phyloP scores from a whole-genome alignment of 2,329 filamentous ascomycete species.

The Paecilomyces dactylethromorphus region DNA sequence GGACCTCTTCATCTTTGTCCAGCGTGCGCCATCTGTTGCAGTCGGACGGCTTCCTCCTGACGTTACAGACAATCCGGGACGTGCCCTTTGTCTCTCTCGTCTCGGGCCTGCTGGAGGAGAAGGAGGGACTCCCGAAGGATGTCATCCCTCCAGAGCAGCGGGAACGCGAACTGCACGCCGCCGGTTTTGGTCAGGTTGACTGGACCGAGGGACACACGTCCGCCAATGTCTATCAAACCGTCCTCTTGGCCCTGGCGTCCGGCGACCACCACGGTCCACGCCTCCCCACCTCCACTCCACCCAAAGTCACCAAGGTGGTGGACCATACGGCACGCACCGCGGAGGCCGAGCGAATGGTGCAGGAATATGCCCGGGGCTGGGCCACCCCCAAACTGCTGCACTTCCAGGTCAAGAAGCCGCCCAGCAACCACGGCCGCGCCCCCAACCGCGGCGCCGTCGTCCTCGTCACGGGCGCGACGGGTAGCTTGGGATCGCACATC shows the following conservation, averaged over 20 bases:
- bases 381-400: neutral
- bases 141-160: too few relatives aligned
- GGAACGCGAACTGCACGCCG: slow-evolving; percentile 19
- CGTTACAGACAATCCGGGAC: neutral
- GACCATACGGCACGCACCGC: neutral
- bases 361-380: neutral
- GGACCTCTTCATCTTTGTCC: neutral
- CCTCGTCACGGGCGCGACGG: neutral
- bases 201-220: slow-evolving; percentile 23
- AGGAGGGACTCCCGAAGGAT: too few relatives aligned
- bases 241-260: neutral
- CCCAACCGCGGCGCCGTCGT: neutral
- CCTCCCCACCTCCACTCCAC: neutral
- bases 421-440: neutral
- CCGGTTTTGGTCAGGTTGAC: slow-evolving; percentile 25
- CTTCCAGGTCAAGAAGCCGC: neutral
- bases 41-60: neutral
- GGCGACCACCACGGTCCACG: neutral
- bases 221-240: neutral
- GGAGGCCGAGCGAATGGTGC: neutral
- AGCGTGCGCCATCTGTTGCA: neutral
- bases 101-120: neutral
- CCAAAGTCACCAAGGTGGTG: neutral
- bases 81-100: neutral
- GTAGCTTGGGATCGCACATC: neutral